phyloP scores from a whole-genome alignment of 2,329 filamentous ascomycete species.

The Fusarium hostae region DNA sequence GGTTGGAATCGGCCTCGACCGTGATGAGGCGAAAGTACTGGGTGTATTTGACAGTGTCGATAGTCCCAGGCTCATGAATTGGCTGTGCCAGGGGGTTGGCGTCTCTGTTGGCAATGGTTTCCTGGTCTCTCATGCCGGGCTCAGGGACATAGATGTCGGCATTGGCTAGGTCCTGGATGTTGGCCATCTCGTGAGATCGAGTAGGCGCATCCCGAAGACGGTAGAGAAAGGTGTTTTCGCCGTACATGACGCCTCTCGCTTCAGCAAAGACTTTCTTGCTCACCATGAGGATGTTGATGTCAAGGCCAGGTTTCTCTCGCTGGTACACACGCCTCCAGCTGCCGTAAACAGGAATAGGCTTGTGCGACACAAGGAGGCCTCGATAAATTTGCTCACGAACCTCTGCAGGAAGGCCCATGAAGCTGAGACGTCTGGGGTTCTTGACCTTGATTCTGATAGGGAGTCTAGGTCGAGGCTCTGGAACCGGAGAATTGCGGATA shows the following conservation, averaged over 20 bases:
- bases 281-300: conserved; percentile 52
- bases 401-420: conserved; percentile 45
- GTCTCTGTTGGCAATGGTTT: neutral
- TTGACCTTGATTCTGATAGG: neutral
- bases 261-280: conserved; percentile 52
- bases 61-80: conserved; percentile 33
- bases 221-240: conserved; percentile 61
- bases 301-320: conserved; percentile 45
- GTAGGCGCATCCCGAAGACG: conserved; percentile 53
- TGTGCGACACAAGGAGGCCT: conserved; percentile 46
- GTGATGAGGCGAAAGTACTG: conserved; percentile 54
- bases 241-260: conserved; percentile 57
- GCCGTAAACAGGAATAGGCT: conserved; percentile 49
- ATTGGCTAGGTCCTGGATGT: conserved; percentile 25
- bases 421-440: neutral
- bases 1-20: conserved; percentile 57
- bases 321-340: conserved; percentile 50
- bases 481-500: neutral
- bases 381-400: conserved; percentile 48
- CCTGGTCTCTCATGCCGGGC: neutral
- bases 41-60: conserved; percentile 51
- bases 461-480: neutral
- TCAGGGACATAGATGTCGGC: conserved; percentile 27
- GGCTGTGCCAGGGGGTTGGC: conserved; percentile 5
- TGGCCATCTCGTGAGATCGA: conserved; percentile 18